These are phyloP conservation scores for Castanea mollissima DNA, from an alignment of 306 rosid genomes.

Conservation along the genomic window DNA sequence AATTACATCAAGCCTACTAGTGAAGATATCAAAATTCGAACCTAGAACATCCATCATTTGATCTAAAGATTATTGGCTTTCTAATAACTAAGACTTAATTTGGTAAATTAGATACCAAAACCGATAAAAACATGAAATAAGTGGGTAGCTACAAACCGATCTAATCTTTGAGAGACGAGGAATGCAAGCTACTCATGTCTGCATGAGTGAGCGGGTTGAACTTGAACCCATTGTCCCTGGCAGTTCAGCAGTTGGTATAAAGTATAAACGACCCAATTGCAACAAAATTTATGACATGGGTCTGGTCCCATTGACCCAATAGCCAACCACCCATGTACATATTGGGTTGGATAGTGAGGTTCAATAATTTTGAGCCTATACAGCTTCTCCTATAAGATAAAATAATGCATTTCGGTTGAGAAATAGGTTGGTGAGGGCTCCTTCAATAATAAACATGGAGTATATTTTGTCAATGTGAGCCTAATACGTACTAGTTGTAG, in stretches of 20 bases:
- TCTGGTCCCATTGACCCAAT: constrained; percentile 10
- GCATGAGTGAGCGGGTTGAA: too few species aligned
- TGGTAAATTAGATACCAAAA: too few species aligned
- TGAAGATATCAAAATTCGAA: too few species aligned
- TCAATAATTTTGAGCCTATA: neutral
- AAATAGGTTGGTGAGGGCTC: constrained; percentile 20
- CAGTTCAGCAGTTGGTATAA: neutral
- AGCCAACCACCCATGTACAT: constrained; percentile 2
- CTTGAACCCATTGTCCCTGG: neutral
- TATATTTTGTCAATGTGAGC: neutral
- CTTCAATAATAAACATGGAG: neutral
- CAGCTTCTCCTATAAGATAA: constrained; percentile 28
- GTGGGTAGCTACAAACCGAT: too few species aligned
- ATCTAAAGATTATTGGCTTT: too few species aligned
- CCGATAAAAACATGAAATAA: too few species aligned
- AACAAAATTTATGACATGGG: neutral
- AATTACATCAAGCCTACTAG: too few species aligned
- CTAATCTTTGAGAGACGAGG: too few species aligned
- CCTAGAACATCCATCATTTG: too few species aligned
- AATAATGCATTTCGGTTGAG: constrained; percentile 31
- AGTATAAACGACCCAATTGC: neutral
- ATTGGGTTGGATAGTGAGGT: neutral
- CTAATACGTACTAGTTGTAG: neutral
- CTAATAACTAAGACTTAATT: too few species aligned
- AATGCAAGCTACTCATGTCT: too few species aligned